phyloP scores from a whole-genome alignment of 169 alveolate genomes.

The Plasmodium inui region DNA sequence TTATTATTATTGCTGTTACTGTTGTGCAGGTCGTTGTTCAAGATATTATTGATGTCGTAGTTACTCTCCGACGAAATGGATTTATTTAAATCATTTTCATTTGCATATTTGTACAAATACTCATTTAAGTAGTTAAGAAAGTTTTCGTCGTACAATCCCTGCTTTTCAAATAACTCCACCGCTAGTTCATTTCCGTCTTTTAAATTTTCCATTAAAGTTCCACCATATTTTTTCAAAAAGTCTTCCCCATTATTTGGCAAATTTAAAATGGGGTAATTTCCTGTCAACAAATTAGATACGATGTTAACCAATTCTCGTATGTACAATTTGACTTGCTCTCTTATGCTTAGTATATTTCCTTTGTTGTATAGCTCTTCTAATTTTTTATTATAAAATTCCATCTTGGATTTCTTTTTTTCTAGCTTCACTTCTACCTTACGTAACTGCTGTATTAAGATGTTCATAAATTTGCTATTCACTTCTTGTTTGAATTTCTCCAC shows the following conservation, averaged over 20 bases:
- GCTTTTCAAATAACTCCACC: constrained; percentile 85
- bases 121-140: constrained; percentile 81
- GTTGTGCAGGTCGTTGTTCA: constrained; percentile 8
- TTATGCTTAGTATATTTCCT: constrained; percentile 78
- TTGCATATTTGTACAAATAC: constrained; percentile 76
- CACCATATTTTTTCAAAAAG: constrained; percentile 88
- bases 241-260: constrained; percentile 87
- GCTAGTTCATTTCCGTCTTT: constrained; percentile 90
- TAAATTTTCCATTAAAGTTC: constrained; percentile 88
- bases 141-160: constrained; percentile 86
- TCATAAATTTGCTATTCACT: constrained; percentile 87
- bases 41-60: constrained; percentile 32
- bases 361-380: constrained; percentile 82
- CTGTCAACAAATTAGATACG: constrained; percentile 89
- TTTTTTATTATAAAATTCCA: constrained; percentile 78
- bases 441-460: constrained; percentile 84
- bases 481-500: constrained; percentile 84
- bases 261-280: constrained; percentile 89
- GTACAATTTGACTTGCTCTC: constrained; percentile 87
- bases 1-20: neutral
- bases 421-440: constrained; percentile 84
- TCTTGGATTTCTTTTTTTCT: constrained; percentile 83
- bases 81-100: constrained; percentile 73
- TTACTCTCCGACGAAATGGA: constrained; percentile 38
- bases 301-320: constrained; percentile 88